phyloP scores from a whole-genome alignment of 805 yeast species.

The Saturnispora galanensis region DNA sequence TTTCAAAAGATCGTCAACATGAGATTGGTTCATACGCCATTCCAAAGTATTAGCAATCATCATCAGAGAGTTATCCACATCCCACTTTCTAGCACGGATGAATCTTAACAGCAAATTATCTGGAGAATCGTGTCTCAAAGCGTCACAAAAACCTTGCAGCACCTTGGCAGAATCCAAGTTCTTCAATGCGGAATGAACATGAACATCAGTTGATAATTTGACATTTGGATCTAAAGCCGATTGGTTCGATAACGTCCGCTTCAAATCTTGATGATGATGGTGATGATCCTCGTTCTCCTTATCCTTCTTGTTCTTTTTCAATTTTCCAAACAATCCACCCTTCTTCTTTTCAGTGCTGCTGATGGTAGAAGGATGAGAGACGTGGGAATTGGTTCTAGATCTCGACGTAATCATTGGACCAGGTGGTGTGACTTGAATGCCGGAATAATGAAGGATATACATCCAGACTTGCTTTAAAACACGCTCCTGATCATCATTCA shows the following conservation, averaged over 20 bases:
- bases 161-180: slow-evolving; percentile 43
- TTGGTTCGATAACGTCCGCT: slow-evolving; percentile 16
- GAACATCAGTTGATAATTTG: slow-evolving; percentile 24
- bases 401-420: slow-evolving; percentile 8
- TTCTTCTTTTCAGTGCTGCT: slow-evolving; percentile 20
- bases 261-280: slow-evolving; percentile 7
- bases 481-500: slow-evolving; percentile 49
- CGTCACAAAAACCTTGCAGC: slow-evolving; percentile 44
- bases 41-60: slow-evolving; percentile 67
- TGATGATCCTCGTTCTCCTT: slow-evolving; percentile 7
- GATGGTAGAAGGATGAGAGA: not conserved
- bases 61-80: slow-evolving; percentile 51
- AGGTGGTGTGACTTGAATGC: slow-evolving; percentile 29
- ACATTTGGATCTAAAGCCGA: slow-evolving; percentile 22
- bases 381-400: slow-evolving; percentile 5
- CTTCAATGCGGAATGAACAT: slow-evolving; percentile 40
- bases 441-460: slow-evolving; percentile 49
- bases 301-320: slow-evolving; percentile 20
- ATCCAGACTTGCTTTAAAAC: slow-evolving; percentile 66
- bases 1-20: slow-evolving; percentile 50
- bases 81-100: slow-evolving; percentile 81
- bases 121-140: slow-evolving; percentile 67
- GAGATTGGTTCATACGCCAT: slow-evolving; percentile 61
- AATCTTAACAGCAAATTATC: slow-evolving; percentile 73
- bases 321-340: slow-evolving; percentile 22